phyloP scores from a whole-genome alignment of 495 filamentous ascomycete species.

The Pseudotulostoma volvatum region DNA sequence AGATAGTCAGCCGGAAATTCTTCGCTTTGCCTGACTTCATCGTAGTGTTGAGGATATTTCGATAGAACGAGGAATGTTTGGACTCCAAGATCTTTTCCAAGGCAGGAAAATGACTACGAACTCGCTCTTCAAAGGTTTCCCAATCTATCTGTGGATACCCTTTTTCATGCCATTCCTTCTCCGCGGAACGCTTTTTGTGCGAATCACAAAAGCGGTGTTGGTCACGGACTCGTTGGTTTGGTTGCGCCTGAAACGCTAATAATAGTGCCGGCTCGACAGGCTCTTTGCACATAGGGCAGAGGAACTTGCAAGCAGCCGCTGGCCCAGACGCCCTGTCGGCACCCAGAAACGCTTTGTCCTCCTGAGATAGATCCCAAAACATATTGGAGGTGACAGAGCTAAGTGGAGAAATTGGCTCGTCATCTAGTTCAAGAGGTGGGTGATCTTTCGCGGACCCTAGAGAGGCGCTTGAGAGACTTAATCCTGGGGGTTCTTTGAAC shows the following conservation, averaged over 20 bases:
- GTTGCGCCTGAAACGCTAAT: constrained; percentile 26
- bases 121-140: constrained; percentile 45
- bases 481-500: constrained; percentile 15
- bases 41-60: constrained; percentile 38
- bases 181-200: constrained; percentile 45
- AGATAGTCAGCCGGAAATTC: constrained; percentile 36
- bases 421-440: constrained; percentile 6
- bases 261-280: constrained; percentile 38
- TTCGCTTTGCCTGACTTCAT: constrained; percentile 45
- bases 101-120: constrained; percentile 35
- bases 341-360: not conserved
- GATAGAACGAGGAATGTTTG: constrained; percentile 40
- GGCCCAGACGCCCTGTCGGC: not conserved
- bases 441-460: constrained; percentile 6
- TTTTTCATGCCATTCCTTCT: constrained; percentile 40
- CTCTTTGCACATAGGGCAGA: constrained; percentile 56
- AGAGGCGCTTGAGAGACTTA: constrained; percentile 12
- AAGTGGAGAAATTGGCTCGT: constrained; percentile 10
- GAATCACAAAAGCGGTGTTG: constrained; percentile 54
- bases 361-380: constrained; percentile 3
- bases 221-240: constrained; percentile 40
- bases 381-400: constrained; percentile 8
- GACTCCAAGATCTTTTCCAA: constrained; percentile 45
- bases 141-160: constrained; percentile 74
- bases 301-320: not conserved